A percentile compares a stretch with the other conserved stretches of the same genome.
These are phyloP conservation scores for Mycena belliarum DNA, from an alignment of 768 basidiomycete genomes.

Conservation along the genomic window DNA sequence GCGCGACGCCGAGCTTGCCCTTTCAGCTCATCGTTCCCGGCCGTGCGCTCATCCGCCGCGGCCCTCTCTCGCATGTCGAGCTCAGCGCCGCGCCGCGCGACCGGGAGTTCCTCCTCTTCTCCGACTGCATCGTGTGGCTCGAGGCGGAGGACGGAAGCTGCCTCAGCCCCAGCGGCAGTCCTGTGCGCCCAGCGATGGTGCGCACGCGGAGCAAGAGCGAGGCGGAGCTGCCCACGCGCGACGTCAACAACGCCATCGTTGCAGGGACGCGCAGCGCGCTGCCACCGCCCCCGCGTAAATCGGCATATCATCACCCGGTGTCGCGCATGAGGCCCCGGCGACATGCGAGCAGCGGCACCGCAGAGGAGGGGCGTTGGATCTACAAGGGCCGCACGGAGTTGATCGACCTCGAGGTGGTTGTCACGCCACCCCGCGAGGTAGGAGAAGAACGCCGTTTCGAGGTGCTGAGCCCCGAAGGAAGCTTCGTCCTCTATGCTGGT, in stretches of 20 bases:
- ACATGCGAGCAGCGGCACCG: conserved; percentile 29
- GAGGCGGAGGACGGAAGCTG: conserved; percentile 35
- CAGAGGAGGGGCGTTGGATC: conserved; percentile 66
- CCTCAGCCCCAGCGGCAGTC: not conserved
- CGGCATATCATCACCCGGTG: conserved; percentile 26
- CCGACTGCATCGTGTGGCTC: conserved; percentile 81
- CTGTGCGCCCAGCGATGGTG: conserved; percentile 34
- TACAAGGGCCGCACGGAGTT: conserved; percentile 71
- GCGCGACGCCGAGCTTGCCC: conserved; percentile 72
- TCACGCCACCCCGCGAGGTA: conserved; percentile 45
- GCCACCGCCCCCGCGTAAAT: conserved; percentile 23
- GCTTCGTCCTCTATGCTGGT: conserved; percentile 77
- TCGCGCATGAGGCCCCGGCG: conserved; percentile 26
- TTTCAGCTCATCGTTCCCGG: conserved; percentile 81
- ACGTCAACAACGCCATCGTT: conserved; percentile 13
- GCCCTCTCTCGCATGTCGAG: conserved; percentile 58
- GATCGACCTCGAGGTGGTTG: conserved; percentile 76
- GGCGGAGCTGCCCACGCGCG: conserved; percentile 45
- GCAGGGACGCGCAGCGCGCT: conserved; percentile 7
- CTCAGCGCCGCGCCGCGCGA: conserved; percentile 50
- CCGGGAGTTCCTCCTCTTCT: conserved; percentile 79
- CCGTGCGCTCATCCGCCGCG: conserved; percentile 73
- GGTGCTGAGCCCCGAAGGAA: conserved; percentile 73
- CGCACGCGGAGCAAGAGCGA: conserved; percentile 63
- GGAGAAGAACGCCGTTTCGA: conserved; percentile 66